These are phyloP conservation scores for Trypanosoma cruzi DNA, from an alignment of 208 protist genomes.

Conservation along the genomic window DNA sequence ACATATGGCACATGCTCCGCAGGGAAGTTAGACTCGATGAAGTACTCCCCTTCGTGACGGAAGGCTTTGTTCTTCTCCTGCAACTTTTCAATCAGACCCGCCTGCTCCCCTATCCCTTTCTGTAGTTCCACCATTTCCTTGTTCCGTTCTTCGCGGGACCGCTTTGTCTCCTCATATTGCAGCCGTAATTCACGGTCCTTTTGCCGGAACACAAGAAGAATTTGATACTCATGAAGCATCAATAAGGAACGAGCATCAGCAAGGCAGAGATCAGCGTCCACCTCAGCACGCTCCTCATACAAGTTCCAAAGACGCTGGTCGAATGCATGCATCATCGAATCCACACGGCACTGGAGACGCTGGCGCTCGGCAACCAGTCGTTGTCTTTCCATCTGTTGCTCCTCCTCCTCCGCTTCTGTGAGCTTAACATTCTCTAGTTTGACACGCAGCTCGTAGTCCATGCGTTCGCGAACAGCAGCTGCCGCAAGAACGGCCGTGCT, in stretches of 20 bases:
- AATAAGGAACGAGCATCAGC: conserved; percentile 92
- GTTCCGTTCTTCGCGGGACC: conserved; percentile 66
- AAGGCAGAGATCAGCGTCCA: conserved; percentile 95
- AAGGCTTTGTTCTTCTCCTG: conserved; percentile 70
- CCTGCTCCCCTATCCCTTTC: conserved; percentile 39
- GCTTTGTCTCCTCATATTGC: conserved; percentile 55
- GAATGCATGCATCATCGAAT: conserved; percentile 61
- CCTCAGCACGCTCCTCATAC: conserved; percentile 72
- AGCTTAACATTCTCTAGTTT: conserved; percentile 87
- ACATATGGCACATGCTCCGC: conserved; percentile 76
- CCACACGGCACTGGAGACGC: conserved; percentile 49
- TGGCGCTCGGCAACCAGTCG: conserved; percentile 68
- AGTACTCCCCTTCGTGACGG: conserved; percentile 81
- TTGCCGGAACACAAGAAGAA: conserved; percentile 95
- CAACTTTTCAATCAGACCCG: conserved; percentile 58
- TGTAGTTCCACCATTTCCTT: conserved; percentile 68
- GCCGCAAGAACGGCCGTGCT: conserved; percentile 47
- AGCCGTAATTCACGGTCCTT: conserved; percentile 76
- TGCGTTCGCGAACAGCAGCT: conserved; percentile 69
- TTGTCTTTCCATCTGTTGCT: conserved; percentile 60
- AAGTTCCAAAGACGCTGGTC: conserved; percentile 82
- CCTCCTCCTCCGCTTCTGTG: conserved; percentile 84
- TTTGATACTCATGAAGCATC: conserved; percentile 94
- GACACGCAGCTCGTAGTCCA: conserved; percentile 74
- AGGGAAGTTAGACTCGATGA: conserved; percentile 80